Evolutionary conservation across 23 red algal genomes (phyloP), one percentile per base, ranked within the genome.

Genomic region (Gracilaria domingensis): DNA sequence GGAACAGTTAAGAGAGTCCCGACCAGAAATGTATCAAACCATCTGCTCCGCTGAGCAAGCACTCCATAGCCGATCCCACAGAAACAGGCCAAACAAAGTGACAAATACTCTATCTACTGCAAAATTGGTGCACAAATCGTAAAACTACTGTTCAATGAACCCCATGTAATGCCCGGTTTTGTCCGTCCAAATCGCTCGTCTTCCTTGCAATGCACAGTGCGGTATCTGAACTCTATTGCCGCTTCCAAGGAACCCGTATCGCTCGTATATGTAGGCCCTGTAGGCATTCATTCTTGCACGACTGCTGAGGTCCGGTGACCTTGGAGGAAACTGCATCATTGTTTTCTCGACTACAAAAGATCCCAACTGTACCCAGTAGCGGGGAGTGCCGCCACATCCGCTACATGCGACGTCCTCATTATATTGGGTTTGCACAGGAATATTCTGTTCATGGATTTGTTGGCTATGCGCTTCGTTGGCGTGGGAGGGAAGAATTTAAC

Each of bases 321-420:
- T 35, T 36, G 30, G 30, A 2, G 66, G 66, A 71, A 24, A 71
- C 14, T 39, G 14, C 3, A 18, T 16, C n/a, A 25, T 26, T 34
- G 25, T 39, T 36, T 71, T 71, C 25, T 71, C 66, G 1, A 71
- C 66, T 4, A 71, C 25, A 37, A 16, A 37, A 16, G 66, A 25
- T 2, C 66, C 66, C 4, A 71, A 39, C 30, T 71, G 66, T 25
- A 71, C 25, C 66, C 66, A 71, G 25, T 71, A 71, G 18, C 66
- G 35, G 3, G 66, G 66, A 12, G 30, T 71, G 8, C 66, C 66
- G 14, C 66, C 66, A 17, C 66, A 71, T 34, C 14, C 35, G 35
- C 30, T 4, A 5, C 66, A 36, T 6, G 30, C 30, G 4, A 71
- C 14, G 18, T 71, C 66, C 18, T 71, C 66, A 36, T 71, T 71